A percentile compares a stretch with the other conserved stretches of the same genome.
Evolutionary conservation across 352 stramenopile species (phyloP).

Genomic region (Pythium phragmiticola): DNA sequence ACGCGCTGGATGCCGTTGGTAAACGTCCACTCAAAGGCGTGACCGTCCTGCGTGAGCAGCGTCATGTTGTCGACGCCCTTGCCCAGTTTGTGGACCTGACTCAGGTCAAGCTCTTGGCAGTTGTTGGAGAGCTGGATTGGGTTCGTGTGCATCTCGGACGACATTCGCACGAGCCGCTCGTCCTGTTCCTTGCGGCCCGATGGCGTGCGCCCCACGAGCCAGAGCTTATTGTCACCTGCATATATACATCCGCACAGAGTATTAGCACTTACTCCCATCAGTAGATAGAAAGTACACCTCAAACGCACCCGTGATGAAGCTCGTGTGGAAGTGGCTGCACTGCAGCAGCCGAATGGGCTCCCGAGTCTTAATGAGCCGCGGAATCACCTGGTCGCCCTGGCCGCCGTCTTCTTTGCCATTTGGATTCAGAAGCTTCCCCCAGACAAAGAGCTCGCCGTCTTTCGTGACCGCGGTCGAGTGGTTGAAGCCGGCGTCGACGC

Average conservation of each 20-base stretch:
- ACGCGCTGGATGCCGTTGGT: constrained; percentile 51
- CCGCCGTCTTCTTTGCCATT: constrained; percentile 55
- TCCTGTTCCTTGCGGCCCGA: constrained; percentile 57
- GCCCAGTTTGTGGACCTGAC: constrained; percentile 58
- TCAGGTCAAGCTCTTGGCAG: constrained; percentile 38
- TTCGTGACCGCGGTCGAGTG: constrained; percentile 66
- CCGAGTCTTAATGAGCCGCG: constrained; percentile 66
- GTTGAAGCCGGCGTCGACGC: constrained; percentile 83
- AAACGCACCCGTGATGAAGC: constrained; percentile 67
- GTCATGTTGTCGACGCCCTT: constrained; percentile 76
- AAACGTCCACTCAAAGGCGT: constrained; percentile 76
- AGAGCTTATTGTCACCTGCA: constrained; percentile 70
- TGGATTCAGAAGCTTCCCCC: constrained; percentile 80
- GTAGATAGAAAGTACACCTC: not conserved
- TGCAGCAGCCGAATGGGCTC: constrained; percentile 63
- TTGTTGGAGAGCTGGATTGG: constrained; percentile 67
- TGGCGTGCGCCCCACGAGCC: constrained; percentile 73
- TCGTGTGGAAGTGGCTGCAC: constrained; percentile 85
- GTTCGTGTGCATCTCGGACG: constrained; percentile 67
- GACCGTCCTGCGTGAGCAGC: constrained; percentile 68
- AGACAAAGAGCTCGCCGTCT: constrained; percentile 81
- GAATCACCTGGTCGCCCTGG: constrained; percentile 69
- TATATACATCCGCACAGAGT: not conserved
- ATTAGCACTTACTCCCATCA: not conserved
- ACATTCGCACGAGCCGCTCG: constrained; percentile 53